Conservation (phyloP, 441 rosid genomes). For the Oxalis stricta region DNA sequence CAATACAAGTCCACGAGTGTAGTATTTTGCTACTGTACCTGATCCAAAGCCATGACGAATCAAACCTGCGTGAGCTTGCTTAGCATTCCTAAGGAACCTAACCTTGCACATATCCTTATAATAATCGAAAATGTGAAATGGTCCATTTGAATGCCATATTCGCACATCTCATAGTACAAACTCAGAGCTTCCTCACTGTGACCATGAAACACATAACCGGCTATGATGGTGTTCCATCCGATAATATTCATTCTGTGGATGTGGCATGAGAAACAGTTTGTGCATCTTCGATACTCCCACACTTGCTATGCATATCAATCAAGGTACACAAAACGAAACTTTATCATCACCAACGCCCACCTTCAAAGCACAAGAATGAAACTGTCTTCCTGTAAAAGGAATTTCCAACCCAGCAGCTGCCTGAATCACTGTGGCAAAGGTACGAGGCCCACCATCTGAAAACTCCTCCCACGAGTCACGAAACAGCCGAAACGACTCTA, state of each 20-base stretch:
- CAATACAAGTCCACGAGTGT: constrained; percentile 84
- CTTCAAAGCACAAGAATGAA: constrained; percentile 57
- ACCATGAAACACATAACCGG: constrained; percentile 81
- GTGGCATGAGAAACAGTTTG: constrained; percentile 48
- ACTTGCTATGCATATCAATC: constrained; percentile 83
- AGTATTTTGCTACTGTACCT: constrained; percentile 58
- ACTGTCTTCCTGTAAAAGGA: constrained; percentile 46
- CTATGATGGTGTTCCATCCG: constrained; percentile 73
- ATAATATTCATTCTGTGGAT: constrained; percentile 68
- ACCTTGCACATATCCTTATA: constrained; percentile 52
- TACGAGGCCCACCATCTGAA: constrained; percentile 43
- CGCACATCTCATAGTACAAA: constrained; percentile 61
- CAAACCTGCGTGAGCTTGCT: constrained; percentile 71
- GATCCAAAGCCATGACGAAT: constrained; percentile 61
- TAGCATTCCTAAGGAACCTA: constrained; percentile 62
- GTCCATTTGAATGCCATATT: constrained; percentile 52
- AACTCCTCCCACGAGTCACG: constrained; percentile 62
- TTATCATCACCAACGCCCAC: constrained; percentile 31
- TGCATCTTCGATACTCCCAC: constrained; percentile 79
- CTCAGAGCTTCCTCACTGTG: constrained; percentile 66
- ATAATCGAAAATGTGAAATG: constrained; percentile 74
- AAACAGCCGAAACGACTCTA: constrained; percentile 60
- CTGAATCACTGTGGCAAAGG: constrained; percentile 45
- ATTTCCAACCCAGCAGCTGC: constrained; percentile 59
- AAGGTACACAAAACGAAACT: constrained; percentile 61